A percentile compares a stretch with the other conserved stretches of the same genome.
phyloP scores from a whole-genome alignment of 1,139 yeast genomes.

The Yamadazyma conglobata region DNA sequence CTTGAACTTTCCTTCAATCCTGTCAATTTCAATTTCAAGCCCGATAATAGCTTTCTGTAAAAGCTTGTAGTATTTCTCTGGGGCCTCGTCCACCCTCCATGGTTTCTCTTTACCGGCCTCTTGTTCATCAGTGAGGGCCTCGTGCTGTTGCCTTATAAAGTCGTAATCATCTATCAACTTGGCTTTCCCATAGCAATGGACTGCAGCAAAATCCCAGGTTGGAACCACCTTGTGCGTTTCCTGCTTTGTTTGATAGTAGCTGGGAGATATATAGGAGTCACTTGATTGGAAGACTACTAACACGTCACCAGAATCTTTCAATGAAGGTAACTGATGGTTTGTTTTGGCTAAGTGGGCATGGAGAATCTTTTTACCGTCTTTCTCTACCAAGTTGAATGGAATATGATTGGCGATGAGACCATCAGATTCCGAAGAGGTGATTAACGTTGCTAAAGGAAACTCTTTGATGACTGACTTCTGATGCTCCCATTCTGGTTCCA shows the following conservation, averaged over 20 bases:
- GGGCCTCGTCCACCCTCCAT: conserved; percentile 63
- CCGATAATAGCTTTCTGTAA: conserved; percentile 59
- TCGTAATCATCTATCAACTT: conserved; percentile 43
- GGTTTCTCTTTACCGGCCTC: conserved; percentile 40
- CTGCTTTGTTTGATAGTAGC: conserved; percentile 56
- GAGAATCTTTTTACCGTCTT: conserved; percentile 40
- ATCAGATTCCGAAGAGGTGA: conserved; percentile 33
- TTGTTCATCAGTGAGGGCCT: conserved; percentile 44
- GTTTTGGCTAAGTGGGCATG: conserved; percentile 56
- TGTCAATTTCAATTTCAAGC: conserved; percentile 48
- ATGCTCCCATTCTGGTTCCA: conserved; percentile 34
- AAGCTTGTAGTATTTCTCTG: conserved; percentile 43
- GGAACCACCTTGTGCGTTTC: conserved; percentile 65
- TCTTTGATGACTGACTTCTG: conserved; percentile 40
- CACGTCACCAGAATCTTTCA: conserved; percentile 38
- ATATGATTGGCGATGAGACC: conserved; percentile 54
- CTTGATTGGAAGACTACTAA: conserved; percentile 54
- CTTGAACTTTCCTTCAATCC: conserved; percentile 57
- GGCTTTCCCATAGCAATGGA: conserved; percentile 57
- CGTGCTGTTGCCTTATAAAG: conserved; percentile 47
- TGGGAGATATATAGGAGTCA: conserved; percentile 57
- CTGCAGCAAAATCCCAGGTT: conserved; percentile 68
- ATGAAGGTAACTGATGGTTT: conserved; percentile 51
- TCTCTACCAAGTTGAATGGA: conserved; percentile 48
- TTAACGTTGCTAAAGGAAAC: conserved; percentile 53